Evolutionary conservation across 345 rosid genomes (phyloP).

Genomic region (Luvunga scandens): DNA sequence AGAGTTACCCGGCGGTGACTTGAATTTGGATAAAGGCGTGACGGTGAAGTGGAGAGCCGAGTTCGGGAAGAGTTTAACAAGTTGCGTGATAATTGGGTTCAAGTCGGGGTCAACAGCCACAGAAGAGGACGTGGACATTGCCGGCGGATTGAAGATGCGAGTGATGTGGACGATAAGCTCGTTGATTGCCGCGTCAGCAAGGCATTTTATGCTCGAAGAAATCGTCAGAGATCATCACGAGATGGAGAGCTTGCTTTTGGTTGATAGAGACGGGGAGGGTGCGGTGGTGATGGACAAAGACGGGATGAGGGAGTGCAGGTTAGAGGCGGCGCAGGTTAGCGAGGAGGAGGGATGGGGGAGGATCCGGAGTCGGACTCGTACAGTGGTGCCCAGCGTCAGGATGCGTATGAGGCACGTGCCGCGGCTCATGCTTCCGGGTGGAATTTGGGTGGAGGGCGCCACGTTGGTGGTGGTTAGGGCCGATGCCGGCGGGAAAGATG

Average conservation of each 20-base stretch:
- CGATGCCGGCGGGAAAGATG: not conserved
- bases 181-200: slow-evolving; percentile 44
- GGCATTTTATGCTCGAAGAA: slow-evolving; percentile 35
- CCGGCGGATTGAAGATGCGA: slow-evolving; percentile 38
- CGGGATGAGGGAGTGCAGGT: slow-evolving; percentile 41
- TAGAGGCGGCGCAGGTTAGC: not conserved
- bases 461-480: slow-evolving; percentile 48
- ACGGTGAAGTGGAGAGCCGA: slow-evolving; percentile 40
- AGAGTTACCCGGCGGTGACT: slow-evolving; percentile 43
- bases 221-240: slow-evolving; percentile 31
- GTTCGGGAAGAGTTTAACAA: slow-evolving; percentile 34
- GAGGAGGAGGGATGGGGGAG: not conserved
- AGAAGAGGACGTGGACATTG: slow-evolving; percentile 18
- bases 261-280: slow-evolving; percentile 44
- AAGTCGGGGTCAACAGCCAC: not conserved
- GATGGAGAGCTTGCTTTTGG: slow-evolving; percentile 32
- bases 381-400: slow-evolving; percentile 37
- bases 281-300: slow-evolving; percentile 37
- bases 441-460: slow-evolving; percentile 31
- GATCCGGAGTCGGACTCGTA: slow-evolving; percentile 17
- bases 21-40: slow-evolving; percentile 27
- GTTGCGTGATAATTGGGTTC: slow-evolving; percentile 46
- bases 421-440: slow-evolving; percentile 17
- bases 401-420: slow-evolving; percentile 53
- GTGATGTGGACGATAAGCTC: slow-evolving; percentile 57